Evolutionary conservation across 805 yeast genomes (phyloP), one percentile per base, ranked within the genome.

Genomic region (Wickerhamomyces mucosus): DNA sequence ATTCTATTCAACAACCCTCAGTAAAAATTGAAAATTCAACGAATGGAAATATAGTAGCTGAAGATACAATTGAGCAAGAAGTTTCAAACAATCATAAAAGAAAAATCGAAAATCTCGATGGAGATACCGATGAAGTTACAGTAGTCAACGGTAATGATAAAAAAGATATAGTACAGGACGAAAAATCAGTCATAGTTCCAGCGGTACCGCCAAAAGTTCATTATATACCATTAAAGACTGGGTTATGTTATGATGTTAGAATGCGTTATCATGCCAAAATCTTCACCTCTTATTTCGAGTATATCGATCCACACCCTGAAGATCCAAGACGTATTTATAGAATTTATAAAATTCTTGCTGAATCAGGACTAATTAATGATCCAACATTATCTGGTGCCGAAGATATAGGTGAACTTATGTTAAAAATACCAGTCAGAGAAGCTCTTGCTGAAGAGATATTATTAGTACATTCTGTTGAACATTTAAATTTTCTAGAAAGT

Each of bases 251-350:
- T 57, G 99, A 92, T 55, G 96, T 86, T 15, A 68, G 97, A 40
- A 92, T 92, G 97, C 69, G 98, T 39, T 92, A 89, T 55, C 99
- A 92, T 54, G 95, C 96, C 24, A 84, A 86, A 51, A 78, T 92
- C 32, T 88, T 82, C 59, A 84, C 95, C 4, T 80, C 92, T 2
- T 84, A 89, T 44, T 82, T 74, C 46, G 96, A 89, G 55, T 89
- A 89, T 56, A 84, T 89, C 32, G 98, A 92, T 51, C 98, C 97
- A 3, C 99, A 92, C 53, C 99, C 99, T 5, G 99, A 92, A 55
- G 98, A 92, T 51, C 99, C 99, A 9, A 69, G 98, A 40, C 74
- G 99, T 44, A 88, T 89, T 22, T 92, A 88, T 58, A 69, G 97
- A 35, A 83, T 92, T 28, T 92, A 92, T 61, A 86, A 92, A 58